Evolutionary conservation across 1,139 yeast species (phyloP).

Genomic region (Taphrina wiesneri): DNA sequence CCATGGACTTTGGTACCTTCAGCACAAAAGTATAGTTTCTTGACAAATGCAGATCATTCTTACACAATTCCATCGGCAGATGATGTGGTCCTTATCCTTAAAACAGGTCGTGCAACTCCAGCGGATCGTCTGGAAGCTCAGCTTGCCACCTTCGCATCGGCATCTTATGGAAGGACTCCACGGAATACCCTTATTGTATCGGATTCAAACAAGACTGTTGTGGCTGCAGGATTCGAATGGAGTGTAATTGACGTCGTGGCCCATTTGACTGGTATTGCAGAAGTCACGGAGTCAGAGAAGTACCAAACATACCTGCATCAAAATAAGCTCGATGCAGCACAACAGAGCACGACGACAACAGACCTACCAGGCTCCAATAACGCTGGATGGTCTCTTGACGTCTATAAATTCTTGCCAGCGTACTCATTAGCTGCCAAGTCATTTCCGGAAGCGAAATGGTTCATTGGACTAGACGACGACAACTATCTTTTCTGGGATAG

Average conservation of each 20-base stretch:
- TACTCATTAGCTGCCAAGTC: slow-evolving; percentile 45
- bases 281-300: not conserved
- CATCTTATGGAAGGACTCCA: slow-evolving; percentile 9
- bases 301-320: slow-evolving; percentile 1
- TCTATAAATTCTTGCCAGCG: slow-evolving; percentile 49
- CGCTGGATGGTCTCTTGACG: slow-evolving; percentile 48
- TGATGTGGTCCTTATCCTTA: slow-evolving; percentile 20
- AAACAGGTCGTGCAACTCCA: slow-evolving; percentile 16
- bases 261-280: not conserved
- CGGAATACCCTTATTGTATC: slow-evolving; percentile 10
- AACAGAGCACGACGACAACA: not conserved
- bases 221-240: slow-evolving; percentile 7
- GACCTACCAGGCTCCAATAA: slow-evolving; percentile 24
- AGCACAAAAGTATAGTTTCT: not conserved
- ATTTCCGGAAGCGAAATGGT: slow-evolving; percentile 46
- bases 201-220: not conserved
- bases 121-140: slow-evolving; percentile 23
- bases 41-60: not conserved
- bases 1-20: not conserved
- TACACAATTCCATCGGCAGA: not conserved
- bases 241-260: slow-evolving; percentile 11
- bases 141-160: slow-evolving; percentile 24
- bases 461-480: slow-evolving; percentile 48
- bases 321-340: not conserved
- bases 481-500: slow-evolving; percentile 45